Base-by-base conservation (phyloP, 495 filamentous ascomycete genomes). In the Aspergillus asperescens region DNA sequence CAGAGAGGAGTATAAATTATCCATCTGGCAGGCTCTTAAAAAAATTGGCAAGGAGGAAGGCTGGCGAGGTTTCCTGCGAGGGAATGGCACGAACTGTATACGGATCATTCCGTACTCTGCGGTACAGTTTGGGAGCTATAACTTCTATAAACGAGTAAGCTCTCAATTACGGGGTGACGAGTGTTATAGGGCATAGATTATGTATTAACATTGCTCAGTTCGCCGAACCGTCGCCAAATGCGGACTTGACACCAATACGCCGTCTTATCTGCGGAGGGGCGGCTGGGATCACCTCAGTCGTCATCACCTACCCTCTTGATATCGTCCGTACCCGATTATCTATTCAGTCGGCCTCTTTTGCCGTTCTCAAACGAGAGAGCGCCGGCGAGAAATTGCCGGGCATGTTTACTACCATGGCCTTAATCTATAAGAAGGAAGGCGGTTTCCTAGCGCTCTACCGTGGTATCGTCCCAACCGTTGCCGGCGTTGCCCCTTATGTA, bases 1-100 rank as follows among this genome's bases (percentile, higher is more conserved):
- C n/a, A 81, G 88, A 58, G 83, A 86, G 48, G 92, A 94, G 61
- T 98, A 98, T 70, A 90, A 89, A 64, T 69, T 95, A 57, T 90
- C 89, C 20, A 88, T 96, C 46, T 84, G 84, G 62, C 86, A 94
- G 67, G 94, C 88, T 15, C 77, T 98, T 49, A 77, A 67, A 47
- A 97, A 97, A 72, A 98, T 98, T 84, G 93, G 90, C 79, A 84
- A 76, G 59, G 93, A 98, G 64, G 93, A 98, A 72, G 93, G 93
- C 18, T 96, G 89, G 88, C 82, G 81, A 65, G 93, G 93, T 3
- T 92, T 96, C 60, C 90, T 98, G 90, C 81, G 90, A 56, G 93
- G 93, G 24, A 98, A 98, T 65, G 93, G 93, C 48, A 95, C 90
- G 38, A 98, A 98, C 69, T 98, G 93, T 72, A 90, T 97, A 61